phyloP scores from a whole-genome alignment of 139 green algal genomes.

The Diplosphaera chodatii region DNA sequence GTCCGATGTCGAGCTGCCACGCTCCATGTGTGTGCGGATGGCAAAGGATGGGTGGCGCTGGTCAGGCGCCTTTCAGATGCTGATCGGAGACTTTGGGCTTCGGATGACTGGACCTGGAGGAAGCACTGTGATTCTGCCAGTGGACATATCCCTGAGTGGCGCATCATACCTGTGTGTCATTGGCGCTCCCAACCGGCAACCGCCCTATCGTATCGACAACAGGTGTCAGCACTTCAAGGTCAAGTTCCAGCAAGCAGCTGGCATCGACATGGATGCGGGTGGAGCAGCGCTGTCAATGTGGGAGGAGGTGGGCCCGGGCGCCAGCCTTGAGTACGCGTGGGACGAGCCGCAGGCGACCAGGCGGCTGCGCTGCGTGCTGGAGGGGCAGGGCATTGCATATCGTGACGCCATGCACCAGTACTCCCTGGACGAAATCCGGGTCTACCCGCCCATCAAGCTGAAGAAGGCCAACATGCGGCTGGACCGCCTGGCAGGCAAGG shows the following conservation, averaged over 20 bases:
- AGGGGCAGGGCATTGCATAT: not conserved
- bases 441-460: not conserved
- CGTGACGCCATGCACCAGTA: constrained; percentile 26
- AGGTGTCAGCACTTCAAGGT: constrained; percentile 23
- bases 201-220: constrained; percentile 51
- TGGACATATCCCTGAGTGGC: constrained; percentile 31
- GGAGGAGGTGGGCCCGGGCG: constrained; percentile 5
- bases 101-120: constrained; percentile 5
- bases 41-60: constrained; percentile 15
- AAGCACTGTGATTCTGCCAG: constrained; percentile 34
- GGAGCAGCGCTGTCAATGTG: not conserved
- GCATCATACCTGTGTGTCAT: constrained; percentile 24
- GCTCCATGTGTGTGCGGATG: constrained; percentile 24
- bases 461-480: constrained; percentile 1
- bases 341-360: constrained; percentile 24
- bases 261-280: constrained; percentile 4
- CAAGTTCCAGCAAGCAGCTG: constrained; percentile 26
- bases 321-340: constrained; percentile 32
- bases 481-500: not conserved
- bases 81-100: constrained; percentile 26
- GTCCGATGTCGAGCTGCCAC: not conserved
- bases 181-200: not conserved
- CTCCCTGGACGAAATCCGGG: constrained; percentile 37
- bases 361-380: constrained; percentile 17
- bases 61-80: constrained; percentile 32